These are phyloP conservation scores for Plasmodium adleri DNA, from an alignment of 169 alveolate species.

Conservation along the genomic window DNA sequence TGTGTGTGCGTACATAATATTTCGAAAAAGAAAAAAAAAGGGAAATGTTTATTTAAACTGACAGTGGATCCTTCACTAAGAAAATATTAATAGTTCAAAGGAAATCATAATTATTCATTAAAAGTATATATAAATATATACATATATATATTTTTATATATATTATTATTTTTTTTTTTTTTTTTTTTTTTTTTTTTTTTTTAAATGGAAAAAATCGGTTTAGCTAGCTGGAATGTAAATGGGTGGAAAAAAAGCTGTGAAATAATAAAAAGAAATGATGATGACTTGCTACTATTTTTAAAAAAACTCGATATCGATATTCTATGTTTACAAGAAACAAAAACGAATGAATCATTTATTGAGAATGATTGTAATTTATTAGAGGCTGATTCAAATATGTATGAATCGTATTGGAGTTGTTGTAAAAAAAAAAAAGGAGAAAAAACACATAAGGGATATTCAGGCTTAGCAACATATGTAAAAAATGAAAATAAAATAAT, in stretches of 20 bases:
- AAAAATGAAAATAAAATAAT: slow-evolving; percentile 17
- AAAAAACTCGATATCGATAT: slow-evolving; percentile 64
- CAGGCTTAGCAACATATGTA: slow-evolving; percentile 68
- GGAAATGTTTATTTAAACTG: too few species aligned
- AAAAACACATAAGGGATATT: slow-evolving; percentile 42
- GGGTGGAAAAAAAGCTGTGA: slow-evolving; percentile 79
- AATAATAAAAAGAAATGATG: slow-evolving; percentile 62
- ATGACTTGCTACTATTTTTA: slow-evolving; percentile 21
- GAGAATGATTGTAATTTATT: slow-evolving; percentile 47
- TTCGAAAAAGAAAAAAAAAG: too few species aligned
- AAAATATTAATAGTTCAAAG: too few species aligned
- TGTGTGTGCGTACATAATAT: too few species aligned
- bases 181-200: slow-evolving; percentile 3
- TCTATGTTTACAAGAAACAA: slow-evolving; percentile 77
- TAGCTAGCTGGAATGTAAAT: slow-evolving; percentile 79
- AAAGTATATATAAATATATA: background rate
- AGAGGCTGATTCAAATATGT: slow-evolving; percentile 62
- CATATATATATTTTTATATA: background rate
- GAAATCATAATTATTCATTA: too few species aligned
- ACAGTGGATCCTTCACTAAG: too few species aligned
- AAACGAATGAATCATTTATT: slow-evolving; percentile 42
- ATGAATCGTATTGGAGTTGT: slow-evolving; percentile 69
- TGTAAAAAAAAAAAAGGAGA: slow-evolving; percentile 39
- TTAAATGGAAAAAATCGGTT: slow-evolving; percentile 28
- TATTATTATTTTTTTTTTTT: background rate